Percentiles rank a stretch among this genome's conserved stretches.
phyloP scores from a whole-genome alignment of 441 rosid genomes.

The Pelargonium australe region DNA sequence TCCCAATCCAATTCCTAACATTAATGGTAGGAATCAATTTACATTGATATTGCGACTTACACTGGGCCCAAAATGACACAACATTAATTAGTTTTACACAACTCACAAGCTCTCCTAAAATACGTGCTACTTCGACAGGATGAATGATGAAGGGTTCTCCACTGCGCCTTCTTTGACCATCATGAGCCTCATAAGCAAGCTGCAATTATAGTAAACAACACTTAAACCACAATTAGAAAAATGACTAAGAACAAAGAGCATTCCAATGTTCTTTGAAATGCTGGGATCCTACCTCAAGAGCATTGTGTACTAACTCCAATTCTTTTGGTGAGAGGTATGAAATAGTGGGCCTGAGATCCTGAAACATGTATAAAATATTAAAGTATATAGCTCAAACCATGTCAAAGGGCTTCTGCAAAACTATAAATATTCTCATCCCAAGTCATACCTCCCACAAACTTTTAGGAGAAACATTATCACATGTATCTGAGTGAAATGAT shows the following conservation, averaged over 20 bases:
- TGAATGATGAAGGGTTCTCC: constrained; percentile 91
- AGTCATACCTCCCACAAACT: constrained; percentile 85
- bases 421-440: constrained; percentile 9
- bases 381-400: constrained; percentile 21
- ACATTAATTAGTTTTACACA: constrained; percentile 15
- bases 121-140: constrained; percentile 91
- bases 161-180: constrained; percentile 88
- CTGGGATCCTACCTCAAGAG: constrained; percentile 55
- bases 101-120: constrained; percentile 95
- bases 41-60: constrained; percentile 21
- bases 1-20: constrained; percentile 95
- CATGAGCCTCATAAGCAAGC: constrained; percentile 93
- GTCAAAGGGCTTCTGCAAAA: constrained; percentile 13
- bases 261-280: constrained; percentile 13
- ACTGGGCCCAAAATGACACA: constrained; percentile 11
- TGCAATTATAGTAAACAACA: constrained; percentile 33
- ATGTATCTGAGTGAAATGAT: constrained; percentile 35
- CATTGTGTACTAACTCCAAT: constrained; percentile 69
- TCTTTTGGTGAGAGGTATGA: constrained; percentile 78
- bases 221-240: constrained; percentile 21
- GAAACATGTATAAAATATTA: constrained; percentile 23
- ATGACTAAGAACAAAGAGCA: constrained; percentile 5
- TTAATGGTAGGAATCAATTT: constrained; percentile 25
- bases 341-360: constrained; percentile 74
- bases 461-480: constrained; percentile 51